phyloP scores from a whole-genome alignment of 108 stramenopile species.

The Pseudonitzschia delicatissima region DNA sequence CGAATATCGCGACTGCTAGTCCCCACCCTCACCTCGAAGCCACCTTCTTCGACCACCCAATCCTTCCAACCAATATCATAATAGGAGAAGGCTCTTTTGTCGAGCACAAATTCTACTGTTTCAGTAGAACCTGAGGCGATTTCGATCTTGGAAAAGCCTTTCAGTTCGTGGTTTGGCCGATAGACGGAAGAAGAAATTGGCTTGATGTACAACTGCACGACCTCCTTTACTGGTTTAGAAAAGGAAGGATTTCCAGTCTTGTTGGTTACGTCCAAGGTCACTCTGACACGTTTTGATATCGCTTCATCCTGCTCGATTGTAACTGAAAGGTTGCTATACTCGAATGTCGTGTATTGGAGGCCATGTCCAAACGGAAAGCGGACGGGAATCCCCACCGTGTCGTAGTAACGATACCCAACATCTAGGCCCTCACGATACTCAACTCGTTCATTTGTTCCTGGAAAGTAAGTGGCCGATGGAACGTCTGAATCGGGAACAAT shows the following conservation, averaged over 20 bases:
- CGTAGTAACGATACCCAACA: conserved; percentile 73
- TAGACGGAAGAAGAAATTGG: conserved; percentile 42
- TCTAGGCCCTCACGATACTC: conserved; percentile 63
- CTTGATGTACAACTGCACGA: conserved; percentile 44
- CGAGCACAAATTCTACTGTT: conserved; percentile 70
- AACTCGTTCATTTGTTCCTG: conserved; percentile 35
- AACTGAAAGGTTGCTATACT: conserved; percentile 36
- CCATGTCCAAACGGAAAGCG: conserved; percentile 78
- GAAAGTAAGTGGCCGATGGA: conserved; percentile 31
- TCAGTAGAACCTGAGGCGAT: conserved; percentile 91
- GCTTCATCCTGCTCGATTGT: conserved; percentile 20
- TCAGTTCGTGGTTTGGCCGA: conserved; percentile 50
- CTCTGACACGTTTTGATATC: conserved; percentile 14
- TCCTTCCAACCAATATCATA: conserved; percentile 39
- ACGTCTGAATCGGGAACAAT: conserved; percentile 17
- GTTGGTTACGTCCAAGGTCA: conserved; percentile 19
- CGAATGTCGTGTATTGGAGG: conserved; percentile 62
- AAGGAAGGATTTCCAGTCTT: neutral
- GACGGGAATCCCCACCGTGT: conserved; percentile 37
- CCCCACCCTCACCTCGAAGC: conserved; percentile 43
- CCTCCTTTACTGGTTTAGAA: conserved; percentile 31
- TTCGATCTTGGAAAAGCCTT: conserved; percentile 75
- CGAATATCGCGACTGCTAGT: conserved; percentile 47
- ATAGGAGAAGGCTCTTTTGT: conserved; percentile 32
- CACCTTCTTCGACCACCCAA: conserved; percentile 45